Conservation (phyloP, 805 yeast species). For the Barnettozyma salicaria region DNA sequence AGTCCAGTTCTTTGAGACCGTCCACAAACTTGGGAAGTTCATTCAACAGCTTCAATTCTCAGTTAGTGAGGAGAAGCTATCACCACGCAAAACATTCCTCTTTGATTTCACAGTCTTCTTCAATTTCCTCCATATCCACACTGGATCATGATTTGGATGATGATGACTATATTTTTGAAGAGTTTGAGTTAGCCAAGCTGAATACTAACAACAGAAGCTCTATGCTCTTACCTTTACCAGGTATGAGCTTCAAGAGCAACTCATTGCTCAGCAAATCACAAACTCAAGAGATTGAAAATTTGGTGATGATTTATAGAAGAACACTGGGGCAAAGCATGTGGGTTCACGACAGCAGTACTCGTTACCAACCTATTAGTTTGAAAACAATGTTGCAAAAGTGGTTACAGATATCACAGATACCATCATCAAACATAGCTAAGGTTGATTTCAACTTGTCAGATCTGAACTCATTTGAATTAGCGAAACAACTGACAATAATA, state of each 20-base stretch:
- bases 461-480: conserved; percentile 65
- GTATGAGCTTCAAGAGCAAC: conserved; percentile 21
- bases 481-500: conserved; percentile 68
- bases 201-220: conserved; percentile 38
- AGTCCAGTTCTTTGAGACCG: no score
- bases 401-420: conserved; percentile 49
- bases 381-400: conserved; percentile 37
- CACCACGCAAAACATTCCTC: conserved; percentile 25
- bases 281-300: conserved; percentile 35
- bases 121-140: conserved; percentile 28
- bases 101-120: conserved; percentile 33
- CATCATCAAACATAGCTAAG: conserved; percentile 4
- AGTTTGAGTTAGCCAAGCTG: conserved; percentile 48
- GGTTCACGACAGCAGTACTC: conserved; percentile 18
- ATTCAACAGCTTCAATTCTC: conserved; percentile 28
- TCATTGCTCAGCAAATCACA: conserved; percentile 25
- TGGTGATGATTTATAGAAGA: conserved; percentile 47
- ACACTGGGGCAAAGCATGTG: conserved; percentile 32
- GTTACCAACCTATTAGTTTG: conserved; percentile 23
- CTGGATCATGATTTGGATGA: conserved; percentile 24
- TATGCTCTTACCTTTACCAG: conserved; percentile 23
- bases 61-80: conserved; percentile 49
- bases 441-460: conserved; percentile 27
- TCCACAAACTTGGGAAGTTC: neutral
- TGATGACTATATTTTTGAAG: conserved; percentile 48